These are phyloP conservation scores for Penicillium sp. DNA, from an alignment of 2,329 filamentous ascomycete species.

Conservation along the genomic window DNA sequence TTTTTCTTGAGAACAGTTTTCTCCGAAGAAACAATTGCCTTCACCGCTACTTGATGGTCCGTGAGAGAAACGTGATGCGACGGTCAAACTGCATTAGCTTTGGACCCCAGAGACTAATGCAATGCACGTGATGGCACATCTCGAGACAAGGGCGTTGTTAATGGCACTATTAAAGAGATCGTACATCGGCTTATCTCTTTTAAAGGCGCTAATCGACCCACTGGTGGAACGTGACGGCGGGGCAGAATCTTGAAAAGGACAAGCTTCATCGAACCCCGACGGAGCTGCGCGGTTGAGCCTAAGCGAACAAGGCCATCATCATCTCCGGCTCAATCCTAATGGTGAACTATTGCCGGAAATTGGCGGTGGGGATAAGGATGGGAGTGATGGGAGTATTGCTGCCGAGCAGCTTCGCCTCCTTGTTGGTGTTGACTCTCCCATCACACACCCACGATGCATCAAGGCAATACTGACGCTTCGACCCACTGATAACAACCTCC, in stretches of 20 bases:
- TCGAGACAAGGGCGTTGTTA: background rate
- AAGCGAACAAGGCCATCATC: background rate
- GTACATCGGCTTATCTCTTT: background rate
- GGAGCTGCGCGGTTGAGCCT: background rate
- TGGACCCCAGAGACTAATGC: no score
- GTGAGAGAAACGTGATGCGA: no score
- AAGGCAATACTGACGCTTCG: background rate
- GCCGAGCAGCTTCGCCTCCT: no score
- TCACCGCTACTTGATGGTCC: no score
- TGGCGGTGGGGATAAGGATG: background rate
- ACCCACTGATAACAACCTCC: constrained; percentile 8
- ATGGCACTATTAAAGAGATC: background rate
- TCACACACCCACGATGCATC: background rate
- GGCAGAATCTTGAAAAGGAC: background rate
- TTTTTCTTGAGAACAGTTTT: no score
- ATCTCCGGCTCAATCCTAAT: background rate
- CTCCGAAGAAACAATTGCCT: no score
- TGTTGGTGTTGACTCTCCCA: background rate
- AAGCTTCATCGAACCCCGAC: background rate
- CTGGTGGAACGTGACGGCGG: background rate
- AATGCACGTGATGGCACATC: background rate
- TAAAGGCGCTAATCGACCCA: background rate
- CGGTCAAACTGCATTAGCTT: no score
- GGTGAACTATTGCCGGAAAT: no score
- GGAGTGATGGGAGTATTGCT: no score